Base-by-base conservation (phyloP, 306 rosid genomes). In the Hippophae tibetana region DNA sequence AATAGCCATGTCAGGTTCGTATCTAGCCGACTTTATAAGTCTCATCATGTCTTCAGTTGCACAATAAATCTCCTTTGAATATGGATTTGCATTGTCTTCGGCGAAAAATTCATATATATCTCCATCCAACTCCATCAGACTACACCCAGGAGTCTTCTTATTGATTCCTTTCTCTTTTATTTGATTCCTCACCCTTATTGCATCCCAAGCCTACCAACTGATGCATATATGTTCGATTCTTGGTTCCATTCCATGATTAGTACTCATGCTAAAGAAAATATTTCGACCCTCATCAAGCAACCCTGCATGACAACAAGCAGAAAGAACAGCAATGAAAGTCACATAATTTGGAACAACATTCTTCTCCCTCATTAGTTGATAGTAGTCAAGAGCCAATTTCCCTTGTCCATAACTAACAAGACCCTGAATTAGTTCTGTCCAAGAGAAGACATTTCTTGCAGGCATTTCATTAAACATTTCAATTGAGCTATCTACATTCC, bases 371-470 rank as follows among this genome's bases (percentile, higher is more conserved):
- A 84, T 84, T 63, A 54, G 41, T 52, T 49, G 23, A 54, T 79
- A 84, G 66, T 62, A 76, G 44, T 81, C 71, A 18, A 84, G 76
- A 56, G 85, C 87, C 70, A 51, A 74, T 63, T 56, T 46, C 5
- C 85, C 85, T 71, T 69, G 70, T 41, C 87, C 87, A 64, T 79
- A 79, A 65, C 75, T 72, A 50, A 85, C 87, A 14, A 81, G 81
- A n/a, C 92, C 87, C 13, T 76, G 85, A 75, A 85, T 76, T 9
- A 85, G 58, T 2, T 83, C 81, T 4, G 87, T 79, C 92, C 92
- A 81, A 3, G 88, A 73, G 62, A 74, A 60, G 6, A 75, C 80
- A 54, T 77, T 79, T 71, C 54, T 78, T 0, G 10, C 7, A 23
- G 78, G 59, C 87, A 85, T 74, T 41, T 64, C 63, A 13, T 47